A percentile compares a stretch with the other conserved stretches of the same genome.
These are phyloP conservation scores for Parathielavia hyrcaniae DNA, from an alignment of 495 filamentous ascomycete species.

Conservation along the genomic window DNA sequence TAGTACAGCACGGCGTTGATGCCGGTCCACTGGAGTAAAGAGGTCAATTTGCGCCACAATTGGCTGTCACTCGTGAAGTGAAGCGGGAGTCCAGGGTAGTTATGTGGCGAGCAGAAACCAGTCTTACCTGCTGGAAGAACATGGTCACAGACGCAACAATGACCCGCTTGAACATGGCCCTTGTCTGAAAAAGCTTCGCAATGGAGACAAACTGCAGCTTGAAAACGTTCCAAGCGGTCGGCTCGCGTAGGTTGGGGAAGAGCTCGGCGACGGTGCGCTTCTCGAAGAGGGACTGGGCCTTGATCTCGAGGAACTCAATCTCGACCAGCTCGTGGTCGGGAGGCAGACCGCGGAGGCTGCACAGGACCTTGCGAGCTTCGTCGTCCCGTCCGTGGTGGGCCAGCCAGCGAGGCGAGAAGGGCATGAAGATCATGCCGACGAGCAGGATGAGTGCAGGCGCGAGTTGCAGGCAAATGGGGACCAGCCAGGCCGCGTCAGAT, in stretches of 20 bases:
- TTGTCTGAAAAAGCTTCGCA: slow-evolving; percentile 62
- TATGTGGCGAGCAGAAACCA: neutral
- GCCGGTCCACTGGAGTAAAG: slow-evolving; percentile 56
- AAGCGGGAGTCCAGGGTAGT: too few relatives aligned
- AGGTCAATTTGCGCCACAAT: slow-evolving; percentile 12
- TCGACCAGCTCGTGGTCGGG: slow-evolving; percentile 59
- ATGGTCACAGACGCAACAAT: slow-evolving; percentile 62
- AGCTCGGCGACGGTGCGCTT: slow-evolving; percentile 64
- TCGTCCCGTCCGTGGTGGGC: slow-evolving; percentile 65
- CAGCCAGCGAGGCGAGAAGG: slow-evolving; percentile 76
- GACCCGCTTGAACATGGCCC: slow-evolving; percentile 69
- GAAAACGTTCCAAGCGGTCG: slow-evolving; percentile 52
- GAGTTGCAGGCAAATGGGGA: slow-evolving; percentile 59
- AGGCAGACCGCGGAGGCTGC: slow-evolving; percentile 56
- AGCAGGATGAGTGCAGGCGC: slow-evolving; percentile 55
- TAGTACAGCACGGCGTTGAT: slow-evolving; percentile 67
- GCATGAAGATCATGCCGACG: slow-evolving; percentile 71
- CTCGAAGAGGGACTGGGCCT: slow-evolving; percentile 72
- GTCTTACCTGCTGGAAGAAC: slow-evolving; percentile 57
- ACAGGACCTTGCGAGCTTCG: slow-evolving; percentile 62
- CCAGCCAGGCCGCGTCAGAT: slow-evolving; percentile 62
- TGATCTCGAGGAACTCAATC: slow-evolving; percentile 77
- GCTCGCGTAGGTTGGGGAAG: slow-evolving; percentile 60
- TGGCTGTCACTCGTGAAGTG: too few relatives aligned
- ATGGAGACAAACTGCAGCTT: slow-evolving; percentile 71